Evolutionary conservation across 805 yeast species (phyloP), one percentile per base, ranked within the genome.

Genomic region (Ogataea trehaloabstinens): DNA sequence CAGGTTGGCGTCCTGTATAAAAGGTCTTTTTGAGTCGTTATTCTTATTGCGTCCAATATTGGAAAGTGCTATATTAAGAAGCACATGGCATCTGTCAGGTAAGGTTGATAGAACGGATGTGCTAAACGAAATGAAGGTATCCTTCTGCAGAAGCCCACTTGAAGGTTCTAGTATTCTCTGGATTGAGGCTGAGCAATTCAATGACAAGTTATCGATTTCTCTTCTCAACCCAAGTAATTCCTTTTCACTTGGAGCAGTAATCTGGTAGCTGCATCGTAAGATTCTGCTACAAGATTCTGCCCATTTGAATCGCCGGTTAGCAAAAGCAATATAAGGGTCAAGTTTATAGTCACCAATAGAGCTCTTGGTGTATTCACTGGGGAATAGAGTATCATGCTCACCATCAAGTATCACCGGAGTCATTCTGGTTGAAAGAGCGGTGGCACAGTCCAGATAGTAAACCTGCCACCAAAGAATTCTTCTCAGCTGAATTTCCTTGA

Each of bases 401-500:
- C 70, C 74, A 27, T 65, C 58, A 40, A 64, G 61, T 42, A 80
- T 74, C 24, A 74, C 66, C 1, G 84, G 85, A 0, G 78, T 71
- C 22, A 75, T 55, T 52, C 77, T 70, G 34, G 73, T 73, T 45
- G 78, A 76, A 41, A 76, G 70, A 28, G 82, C 70, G 6, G 79
- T 73, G 42, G 75, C 64, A 3, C 76, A 70, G 53, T 80, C 86
- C 42, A 80, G 57, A 19, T 76, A 75, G 44, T 78, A 77, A 6
- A 80, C 74, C 27, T 77, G 78, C 84, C 84, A 80, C 84, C 85
- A 80, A 11, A 80, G 53, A 37, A 77, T 52, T 52, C 85, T 65
- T 55, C 81, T 64, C 33, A 70, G 63, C 43, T 76, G 78, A 5
- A 79, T 69, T 17, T 69, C 63, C 37, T 67, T 69, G 53, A 67